Evolutionary conservation across 306 rosid species (phyloP), one percentile per base, ranked within the genome.

Genomic region (Casuarina glauca): DNA sequence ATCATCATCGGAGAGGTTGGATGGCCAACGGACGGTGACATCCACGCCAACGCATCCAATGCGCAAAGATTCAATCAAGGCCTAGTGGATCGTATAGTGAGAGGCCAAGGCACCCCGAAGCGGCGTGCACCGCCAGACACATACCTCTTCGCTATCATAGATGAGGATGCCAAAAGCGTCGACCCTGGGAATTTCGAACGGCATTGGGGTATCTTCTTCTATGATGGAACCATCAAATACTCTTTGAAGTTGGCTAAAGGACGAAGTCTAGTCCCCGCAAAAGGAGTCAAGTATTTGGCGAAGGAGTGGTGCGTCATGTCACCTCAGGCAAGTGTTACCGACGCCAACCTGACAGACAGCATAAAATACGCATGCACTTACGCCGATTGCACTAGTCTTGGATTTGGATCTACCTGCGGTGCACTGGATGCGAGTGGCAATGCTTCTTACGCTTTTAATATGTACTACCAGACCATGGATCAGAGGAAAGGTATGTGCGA

Each of bases 31-130:
- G 99, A 96, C 64, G 98, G 97, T 52, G 87, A 83, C 43, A 77
- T 88, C 0, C 89, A 64, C 58, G 99, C 97, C 2, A 90, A 96
- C 78, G 54, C 72, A 16, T 77, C 77, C 17, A 76, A 75, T 46
- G 97, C 98, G 1, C 86, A 73, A 38, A 83, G 97, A 73, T 96
- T 96, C 87, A 93, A 93, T 35, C 98, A 96, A 85, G 99, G 99
- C 52, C 79, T 96, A 19, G 0, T 96, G 6, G 20, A 84, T 6
- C 82, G 90, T 0, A 87, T 96, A 15, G 67, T 81, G 10, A 71
- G 75, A 50, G 81, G 81, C 3, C 86, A 85, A 74, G 99, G 99
- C 36, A 86, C 88, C 5, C 99, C 99, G 4, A 93, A 88, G 75
- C 73, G 99, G 69, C 46, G 93, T 0, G 45, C 85, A 8, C 85